These are phyloP conservation scores for Teratosphaeria epicoccoides DNA, from an alignment of 2,329 filamentous ascomycete genomes.

Conservation along the genomic window DNA sequence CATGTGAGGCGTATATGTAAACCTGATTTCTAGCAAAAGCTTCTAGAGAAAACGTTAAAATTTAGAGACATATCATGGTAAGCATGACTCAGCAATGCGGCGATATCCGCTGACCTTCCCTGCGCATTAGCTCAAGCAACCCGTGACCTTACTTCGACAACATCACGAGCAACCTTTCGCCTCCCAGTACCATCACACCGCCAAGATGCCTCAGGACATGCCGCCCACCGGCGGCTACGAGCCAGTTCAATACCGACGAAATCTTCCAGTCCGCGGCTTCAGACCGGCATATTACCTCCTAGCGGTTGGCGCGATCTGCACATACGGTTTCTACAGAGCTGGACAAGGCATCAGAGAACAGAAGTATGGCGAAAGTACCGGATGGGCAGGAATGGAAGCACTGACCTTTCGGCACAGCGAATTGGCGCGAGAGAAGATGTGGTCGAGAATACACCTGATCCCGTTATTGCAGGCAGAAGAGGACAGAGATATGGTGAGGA, in stretches of 20 bases:
- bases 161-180: neutral
- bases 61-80: neutral
- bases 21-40: neutral
- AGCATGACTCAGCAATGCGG: neutral
- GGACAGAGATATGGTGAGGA: constrained; percentile 85
- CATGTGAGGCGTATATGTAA: constrained; percentile 30
- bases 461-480: constrained; percentile 92
- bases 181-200: constrained; percentile 4
- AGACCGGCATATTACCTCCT: constrained; percentile 68
- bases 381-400: neutral
- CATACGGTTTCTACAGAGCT: constrained; percentile 81
- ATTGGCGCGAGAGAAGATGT: constrained; percentile 94
- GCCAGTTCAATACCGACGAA: constrained; percentile 96
- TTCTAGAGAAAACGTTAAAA: neutral
- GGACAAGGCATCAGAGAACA: constrained; percentile 77
- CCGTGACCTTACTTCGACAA: neutral
- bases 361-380: constrained; percentile 49
- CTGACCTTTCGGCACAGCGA: constrained; percentile 48
- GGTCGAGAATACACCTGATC: constrained; percentile 89
- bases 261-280: constrained; percentile 85
- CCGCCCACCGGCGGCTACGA: constrained; percentile 90
- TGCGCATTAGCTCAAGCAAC: neutral
- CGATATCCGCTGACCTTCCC: neutral
- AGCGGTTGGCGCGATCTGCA: constrained; percentile 67
- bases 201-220: constrained; percentile 89